phyloP scores from a whole-genome alignment of 1,139 yeast genomes.

The Magnusiomyces suaveolens region DNA sequence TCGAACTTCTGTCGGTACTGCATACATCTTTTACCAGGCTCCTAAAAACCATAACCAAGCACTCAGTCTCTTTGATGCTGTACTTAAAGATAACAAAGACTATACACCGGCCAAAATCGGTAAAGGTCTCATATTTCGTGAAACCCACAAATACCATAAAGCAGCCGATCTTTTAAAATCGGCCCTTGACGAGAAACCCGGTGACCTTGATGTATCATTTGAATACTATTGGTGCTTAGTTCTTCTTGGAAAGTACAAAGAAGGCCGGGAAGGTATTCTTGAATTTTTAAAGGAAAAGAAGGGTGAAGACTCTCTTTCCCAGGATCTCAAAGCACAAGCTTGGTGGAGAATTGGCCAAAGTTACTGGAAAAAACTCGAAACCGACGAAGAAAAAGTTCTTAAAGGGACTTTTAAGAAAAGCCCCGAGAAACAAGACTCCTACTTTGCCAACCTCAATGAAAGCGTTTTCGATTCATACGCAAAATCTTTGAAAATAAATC shows the following conservation, averaged over 20 bases:
- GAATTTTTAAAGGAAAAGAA: constrained; percentile 37
- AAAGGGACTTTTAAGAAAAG: constrained; percentile 19
- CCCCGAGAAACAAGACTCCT: background rate
- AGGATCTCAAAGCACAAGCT: constrained; percentile 49
- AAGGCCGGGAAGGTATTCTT: constrained; percentile 47
- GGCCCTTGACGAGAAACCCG: constrained; percentile 44
- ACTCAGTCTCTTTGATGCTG: constrained; percentile 54
- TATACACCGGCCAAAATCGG: constrained; percentile 66
- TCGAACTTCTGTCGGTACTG: constrained; percentile 58
- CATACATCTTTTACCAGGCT: constrained; percentile 77
- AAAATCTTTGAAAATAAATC: constrained; percentile 52
- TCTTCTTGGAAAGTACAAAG: constrained; percentile 40
- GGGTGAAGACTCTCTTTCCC: constrained; percentile 45
- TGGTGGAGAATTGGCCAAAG: constrained; percentile 70
- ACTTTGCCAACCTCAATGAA: constrained; percentile 1
- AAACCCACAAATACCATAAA: constrained; percentile 45
- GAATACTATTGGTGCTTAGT: constrained; percentile 78
- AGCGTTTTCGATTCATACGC: constrained; percentile 45
- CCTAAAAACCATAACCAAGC: constrained; percentile 82
- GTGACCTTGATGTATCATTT: constrained; percentile 49
- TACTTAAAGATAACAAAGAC: constrained; percentile 43
- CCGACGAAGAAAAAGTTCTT: constrained; percentile 22
- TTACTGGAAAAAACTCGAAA: constrained; percentile 30
- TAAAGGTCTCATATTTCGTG: constrained; percentile 66
- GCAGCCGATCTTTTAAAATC: constrained; percentile 47